A percentile compares a stretch with the other conserved stretches of the same genome.
These are phyloP conservation scores for Cordyceps cicadae DNA, from an alignment of 2,329 filamentous ascomycete species.

Conservation along the genomic window DNA sequence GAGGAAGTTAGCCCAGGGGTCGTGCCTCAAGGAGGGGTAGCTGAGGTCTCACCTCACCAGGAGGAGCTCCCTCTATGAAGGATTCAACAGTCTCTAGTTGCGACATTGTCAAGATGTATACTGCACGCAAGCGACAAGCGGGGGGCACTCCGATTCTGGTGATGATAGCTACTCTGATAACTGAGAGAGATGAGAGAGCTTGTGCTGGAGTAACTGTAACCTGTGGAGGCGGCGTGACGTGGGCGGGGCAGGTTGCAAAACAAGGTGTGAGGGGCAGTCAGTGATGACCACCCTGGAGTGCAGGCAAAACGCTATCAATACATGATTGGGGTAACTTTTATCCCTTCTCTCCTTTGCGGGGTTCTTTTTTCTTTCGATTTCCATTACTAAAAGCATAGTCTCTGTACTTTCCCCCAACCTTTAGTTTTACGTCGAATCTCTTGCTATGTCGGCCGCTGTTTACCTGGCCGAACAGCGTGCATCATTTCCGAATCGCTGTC, in stretches of 20 bases:
- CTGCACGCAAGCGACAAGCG: conserved; percentile 12
- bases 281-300: background rate
- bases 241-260: conserved; percentile 9
- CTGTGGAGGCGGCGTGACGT: conserved; percentile 7
- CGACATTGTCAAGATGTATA: conserved; percentile 23
- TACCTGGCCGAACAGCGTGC: too few species aligned
- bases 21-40: conserved; percentile 11
- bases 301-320: background rate
- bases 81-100: conserved; percentile 52
- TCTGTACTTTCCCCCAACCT: background rate
- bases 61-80: conserved; percentile 89
- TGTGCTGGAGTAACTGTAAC: conserved; percentile 12
- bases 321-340: background rate
- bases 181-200: background rate
- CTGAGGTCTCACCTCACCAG: conserved; percentile 70
- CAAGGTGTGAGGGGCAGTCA: background rate
- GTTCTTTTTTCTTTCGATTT: background rate
- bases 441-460: too few species aligned
- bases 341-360: too few species aligned
- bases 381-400: background rate
- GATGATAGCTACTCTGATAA: background rate
- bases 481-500: conserved; percentile 28
- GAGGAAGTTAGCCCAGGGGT: conserved; percentile 21
- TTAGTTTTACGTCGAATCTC: too few species aligned
- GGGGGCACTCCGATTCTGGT: background rate